These are phyloP conservation scores for Nepenthes gracilis DNA, from an alignment of 148 eudicot genomes.

Conservation along the genomic window DNA sequence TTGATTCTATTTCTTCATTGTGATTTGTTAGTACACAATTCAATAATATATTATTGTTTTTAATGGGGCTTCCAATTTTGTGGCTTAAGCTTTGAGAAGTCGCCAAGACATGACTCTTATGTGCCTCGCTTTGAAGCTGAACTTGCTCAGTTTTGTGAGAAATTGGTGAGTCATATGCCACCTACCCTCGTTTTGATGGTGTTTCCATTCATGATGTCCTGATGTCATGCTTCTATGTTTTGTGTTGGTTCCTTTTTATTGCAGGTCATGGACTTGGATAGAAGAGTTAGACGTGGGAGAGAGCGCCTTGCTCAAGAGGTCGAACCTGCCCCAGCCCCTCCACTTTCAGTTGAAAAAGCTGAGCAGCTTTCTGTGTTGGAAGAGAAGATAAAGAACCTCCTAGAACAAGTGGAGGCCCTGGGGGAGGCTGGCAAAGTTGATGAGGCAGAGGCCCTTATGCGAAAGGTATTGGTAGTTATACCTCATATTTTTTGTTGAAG, in stretches of 20 bases:
- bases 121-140: conserved; percentile 90
- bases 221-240: not conserved
- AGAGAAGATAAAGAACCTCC: conserved; percentile 76
- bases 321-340: conserved; percentile 79
- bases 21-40: not conserved
- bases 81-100: conserved; percentile 63
- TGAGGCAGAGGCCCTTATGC: conserved; percentile 99
- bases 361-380: conserved; percentile 87
- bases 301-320: conserved; percentile 94
- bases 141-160: conserved; percentile 89
- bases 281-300: conserved; percentile 83
- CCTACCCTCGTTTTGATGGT: not conserved
- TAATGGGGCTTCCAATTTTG: conserved; percentile 9
- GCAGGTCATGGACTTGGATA: conserved; percentile 85
- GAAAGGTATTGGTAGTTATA: conserved; percentile 44
- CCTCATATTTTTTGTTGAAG: not conserved
- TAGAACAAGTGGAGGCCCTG: conserved; percentile 88
- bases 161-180: conserved; percentile 44
- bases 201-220: not conserved
- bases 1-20: not conserved
- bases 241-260: conserved; percentile 2
- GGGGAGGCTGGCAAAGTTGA: conserved; percentile 98
- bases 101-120: conserved; percentile 83
- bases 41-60: not conserved
- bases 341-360: conserved; percentile 81